phyloP scores from a whole-genome alignment of 2,329 filamentous ascomycete genomes.

The Diaporthe humulicola region DNA sequence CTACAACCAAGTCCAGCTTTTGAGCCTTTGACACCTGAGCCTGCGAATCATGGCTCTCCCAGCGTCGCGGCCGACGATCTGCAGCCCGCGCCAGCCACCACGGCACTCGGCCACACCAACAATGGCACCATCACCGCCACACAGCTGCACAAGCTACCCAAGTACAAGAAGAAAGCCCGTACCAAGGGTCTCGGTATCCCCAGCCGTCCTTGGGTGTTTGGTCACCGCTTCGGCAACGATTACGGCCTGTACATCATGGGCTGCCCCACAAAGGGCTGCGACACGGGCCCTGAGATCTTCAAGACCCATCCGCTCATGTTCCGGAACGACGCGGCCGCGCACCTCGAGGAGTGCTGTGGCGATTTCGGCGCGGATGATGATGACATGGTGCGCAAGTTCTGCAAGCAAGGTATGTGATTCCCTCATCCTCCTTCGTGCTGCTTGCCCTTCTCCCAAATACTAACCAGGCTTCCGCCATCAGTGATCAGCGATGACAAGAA shows the following conservation, averaged over 20 bases:
- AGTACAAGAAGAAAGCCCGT: neutral
- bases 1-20: neutral
- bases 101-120: neutral
- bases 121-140: neutral
- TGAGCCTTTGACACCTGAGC: neutral
- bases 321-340: neutral
- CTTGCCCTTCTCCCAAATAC: neutral
- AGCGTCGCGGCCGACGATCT: neutral
- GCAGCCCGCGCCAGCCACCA: neutral
- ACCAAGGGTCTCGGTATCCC: neutral
- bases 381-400: neutral
- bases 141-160: neutral
- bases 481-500: conserved; percentile 22
- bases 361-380: neutral
- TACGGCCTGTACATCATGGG: conserved; percentile 24
- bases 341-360: neutral
- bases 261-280: conserved; percentile 5
- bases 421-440: too few relatives aligned
- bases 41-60: neutral
- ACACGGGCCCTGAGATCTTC: neutral
- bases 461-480: neutral
- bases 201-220: conserved; percentile 1
- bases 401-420: conserved; percentile 11
- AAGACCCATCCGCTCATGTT: neutral
- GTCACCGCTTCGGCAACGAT: neutral